Conservation (phyloP, 805 yeast species). For the Yamadazyma nakazawae region DNA sequence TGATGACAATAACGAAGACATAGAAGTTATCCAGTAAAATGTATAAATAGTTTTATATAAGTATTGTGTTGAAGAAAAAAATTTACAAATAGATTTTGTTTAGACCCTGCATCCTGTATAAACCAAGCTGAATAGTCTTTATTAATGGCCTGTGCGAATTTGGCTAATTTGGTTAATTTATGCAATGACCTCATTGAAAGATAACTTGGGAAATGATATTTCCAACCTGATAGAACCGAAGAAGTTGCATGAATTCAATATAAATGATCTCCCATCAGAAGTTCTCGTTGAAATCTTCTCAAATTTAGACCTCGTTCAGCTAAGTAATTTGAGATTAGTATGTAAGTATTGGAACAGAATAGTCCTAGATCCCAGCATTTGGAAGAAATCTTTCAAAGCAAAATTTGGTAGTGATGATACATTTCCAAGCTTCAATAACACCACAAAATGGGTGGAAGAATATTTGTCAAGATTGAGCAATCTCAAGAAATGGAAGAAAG, state of each 20-base stretch:
- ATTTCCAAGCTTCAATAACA: constrained; percentile 46
- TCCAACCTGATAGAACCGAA: neutral
- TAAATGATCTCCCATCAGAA: constrained; percentile 45
- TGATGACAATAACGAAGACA: constrained; percentile 16
- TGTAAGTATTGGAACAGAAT: constrained; percentile 48
- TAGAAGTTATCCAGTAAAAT: constrained; percentile 13
- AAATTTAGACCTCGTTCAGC: constrained; percentile 43
- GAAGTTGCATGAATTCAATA: neutral
- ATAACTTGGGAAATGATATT: constrained; percentile 12
- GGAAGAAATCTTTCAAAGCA: constrained; percentile 44
- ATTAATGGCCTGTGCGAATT: neutral
- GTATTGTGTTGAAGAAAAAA: neutral
- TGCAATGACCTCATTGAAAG: constrained; percentile 1
- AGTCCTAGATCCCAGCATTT: constrained; percentile 43
- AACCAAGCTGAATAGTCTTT: neutral
- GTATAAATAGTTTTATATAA: neutral
- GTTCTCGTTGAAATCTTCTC: constrained; percentile 44
- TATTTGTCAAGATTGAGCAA: constrained; percentile 37
- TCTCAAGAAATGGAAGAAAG: constrained; percentile 39
- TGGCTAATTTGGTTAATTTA: neutral
- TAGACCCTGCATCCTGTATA: too few relatives aligned
- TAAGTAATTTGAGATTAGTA: constrained; percentile 40
- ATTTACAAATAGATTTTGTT: too few relatives aligned
- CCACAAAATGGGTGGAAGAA: constrained; percentile 46
- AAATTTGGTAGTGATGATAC: constrained; percentile 32